Evolutionary conservation across 116 monocot species (phyloP), one percentile per base, ranked within the genome.

Genomic region (Trichopus zeylanicus): DNA sequence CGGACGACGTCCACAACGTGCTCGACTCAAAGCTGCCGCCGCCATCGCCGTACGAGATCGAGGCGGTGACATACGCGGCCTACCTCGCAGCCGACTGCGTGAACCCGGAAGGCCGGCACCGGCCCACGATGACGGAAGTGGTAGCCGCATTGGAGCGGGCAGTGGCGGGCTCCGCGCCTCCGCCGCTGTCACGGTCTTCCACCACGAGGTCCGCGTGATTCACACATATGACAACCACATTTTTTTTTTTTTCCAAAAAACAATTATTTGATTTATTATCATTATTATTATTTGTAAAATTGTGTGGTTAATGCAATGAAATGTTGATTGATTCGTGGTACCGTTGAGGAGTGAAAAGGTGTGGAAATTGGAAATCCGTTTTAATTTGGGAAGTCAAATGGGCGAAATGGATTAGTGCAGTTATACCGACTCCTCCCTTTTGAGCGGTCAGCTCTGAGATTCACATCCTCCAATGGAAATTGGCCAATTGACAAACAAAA

Each of bases 51-150:
- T 35, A 52, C 39, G 92, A 92, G 78, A 66, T 76, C 62, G 84
- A 92, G 62, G 80, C 84, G 16, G 84, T 92, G 29, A 66, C 73
- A 18, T 65, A 38, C 52, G 67, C 81, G 38, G 83, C 70, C 0
- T 68, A 81, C 58, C 42, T 92, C 31, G 92, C 87, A 16, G 81
- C 70, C 3, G 73, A 83, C 26, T 87, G 87, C 60, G 92, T 92
- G 1, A 59, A 57, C 46, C 53, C 62, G 32, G 71, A 66, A 18
- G 81, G 84, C 30, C 33, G 57, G 16, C 49, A 78, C 47, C 76
- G 92, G 23, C 92, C 92, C 5, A 75, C 71, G 12, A 92, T 92
- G 83, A 65, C 68, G 18, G 81, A 84, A 46, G 72, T 92, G 16
- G 92, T 92, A 3, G 29, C 19, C 25, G 63, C 66, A 3, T 65